Conservation (phyloP, 2,329 filamentous ascomycete species). For the Leptographium lundbergii region DNA sequence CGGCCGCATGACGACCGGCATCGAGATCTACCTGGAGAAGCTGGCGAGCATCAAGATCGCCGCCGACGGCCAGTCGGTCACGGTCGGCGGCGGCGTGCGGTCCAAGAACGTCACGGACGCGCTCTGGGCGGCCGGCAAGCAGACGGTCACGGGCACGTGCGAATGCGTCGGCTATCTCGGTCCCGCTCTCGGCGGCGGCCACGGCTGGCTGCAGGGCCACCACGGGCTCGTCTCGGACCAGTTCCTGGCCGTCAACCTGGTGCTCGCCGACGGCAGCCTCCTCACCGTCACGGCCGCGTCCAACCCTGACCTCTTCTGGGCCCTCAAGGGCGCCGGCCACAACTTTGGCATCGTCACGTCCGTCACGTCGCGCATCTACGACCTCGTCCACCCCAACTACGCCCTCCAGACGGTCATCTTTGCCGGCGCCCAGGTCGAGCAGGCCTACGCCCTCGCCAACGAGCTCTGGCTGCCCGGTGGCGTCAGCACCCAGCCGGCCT, state of each 20-base stretch:
- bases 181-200: conserved; percentile 43
- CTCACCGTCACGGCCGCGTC: conserved; percentile 19
- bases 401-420: conserved; percentile 28
- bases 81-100: conserved; percentile 35
- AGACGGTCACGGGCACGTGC: conserved; percentile 43
- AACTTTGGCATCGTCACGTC: conserved; percentile 38
- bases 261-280: conserved; percentile 34
- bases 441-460: conserved; percentile 30
- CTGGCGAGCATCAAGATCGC: conserved; percentile 39
- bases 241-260: conserved; percentile 35
- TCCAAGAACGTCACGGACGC: conserved; percentile 43
- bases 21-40: conserved; percentile 41
- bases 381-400: conserved; percentile 22
- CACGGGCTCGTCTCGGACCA: conserved; percentile 42
- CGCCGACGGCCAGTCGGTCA: conserved; percentile 27
- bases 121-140: conserved; percentile 35
- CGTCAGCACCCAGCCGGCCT: conserved; percentile 21
- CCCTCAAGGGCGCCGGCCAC: conserved; percentile 40
- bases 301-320: conserved; percentile 41
- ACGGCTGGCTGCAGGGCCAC: conserved; percentile 40
- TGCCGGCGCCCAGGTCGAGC: conserved; percentile 31
- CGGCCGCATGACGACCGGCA: conserved; percentile 29
- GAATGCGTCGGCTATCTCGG: conserved; percentile 30
- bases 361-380: conserved; percentile 37
- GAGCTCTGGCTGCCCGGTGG: conserved; percentile 25